Base-by-base conservation (phyloP, 78 protist species). In the Reticulomyxa filosa region DNA sequence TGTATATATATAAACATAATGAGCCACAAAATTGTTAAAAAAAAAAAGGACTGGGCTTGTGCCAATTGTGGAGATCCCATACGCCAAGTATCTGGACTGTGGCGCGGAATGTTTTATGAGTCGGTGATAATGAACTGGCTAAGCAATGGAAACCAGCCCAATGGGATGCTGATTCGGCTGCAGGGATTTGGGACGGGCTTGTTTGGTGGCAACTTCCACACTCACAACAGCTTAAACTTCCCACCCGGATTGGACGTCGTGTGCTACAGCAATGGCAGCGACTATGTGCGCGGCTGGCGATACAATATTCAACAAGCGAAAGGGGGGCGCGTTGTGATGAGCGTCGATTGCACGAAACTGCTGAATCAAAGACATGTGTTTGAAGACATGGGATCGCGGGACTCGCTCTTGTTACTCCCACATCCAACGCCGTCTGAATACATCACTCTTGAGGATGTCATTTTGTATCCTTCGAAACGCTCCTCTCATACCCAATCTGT, bases 121-220 rank as follows among this genome's bases (percentile, higher is more conserved):
- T 71, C 81, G 6, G 38, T 50, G 32, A 35, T 76, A 57, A 69
- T 46, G 64, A 64, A 66, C 59, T 76, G 76, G 77, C 55, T 76
- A 29, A 53, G 62, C 50, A 57, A 63, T 22, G 74, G 73, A 30
- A 52, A 20, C 4, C 75, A 52, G 36, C 77, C 77, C 10, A 69
- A 71, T 23, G 81, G 81, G 61, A 76, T 76, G 81, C 13, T 76
- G 42, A 30, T 70, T 42, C 74, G 81, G 20, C 61, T 76, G 13
- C 81, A 76, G 62, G 81, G 81, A 27, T 75, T 75, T 51, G 80
- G 33, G 57, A 6, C 35, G 4, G 80, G 80, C 13, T 59, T 67
- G 34, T 75, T 75, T 30, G 80, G 80, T 6, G 80, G 80, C 57
- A 75, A 75, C 69, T 69, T 57, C 75, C 80, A 75, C 65, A 75